phyloP scores from a whole-genome alignment of 495 filamentous ascomycete genomes.

The Mytilinidion resinicola region DNA sequence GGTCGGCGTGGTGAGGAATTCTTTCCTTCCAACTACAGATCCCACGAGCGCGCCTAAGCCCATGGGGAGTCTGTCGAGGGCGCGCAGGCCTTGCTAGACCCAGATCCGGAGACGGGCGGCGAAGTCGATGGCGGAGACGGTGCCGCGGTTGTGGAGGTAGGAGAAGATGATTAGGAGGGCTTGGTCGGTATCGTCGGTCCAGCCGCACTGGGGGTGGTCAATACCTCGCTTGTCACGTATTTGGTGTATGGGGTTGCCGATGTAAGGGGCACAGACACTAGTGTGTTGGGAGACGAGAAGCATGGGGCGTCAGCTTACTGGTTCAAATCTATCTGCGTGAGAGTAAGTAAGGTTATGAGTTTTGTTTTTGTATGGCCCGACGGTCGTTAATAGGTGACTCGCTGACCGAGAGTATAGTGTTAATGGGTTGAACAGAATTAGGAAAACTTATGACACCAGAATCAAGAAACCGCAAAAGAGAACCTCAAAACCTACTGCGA shows the following conservation, averaged over 20 bases:
- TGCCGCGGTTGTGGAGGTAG: slow-evolving; percentile 33
- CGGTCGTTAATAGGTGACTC: no score
- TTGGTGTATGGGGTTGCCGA: no score
- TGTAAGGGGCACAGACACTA: no score
- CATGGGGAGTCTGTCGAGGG: slow-evolving; percentile 39
- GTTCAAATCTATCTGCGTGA: slow-evolving; percentile 27
- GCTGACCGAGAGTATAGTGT: no score
- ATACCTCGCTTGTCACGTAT: no score
- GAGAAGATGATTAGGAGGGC: slow-evolving; percentile 40
- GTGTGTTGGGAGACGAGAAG: no score
- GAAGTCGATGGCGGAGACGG: slow-evolving; percentile 27
- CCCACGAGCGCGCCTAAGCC: slow-evolving; percentile 40
- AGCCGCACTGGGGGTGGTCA: slow-evolving; percentile 27
- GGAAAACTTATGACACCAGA: no score
- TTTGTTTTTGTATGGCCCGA: no score
- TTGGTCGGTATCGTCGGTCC: slow-evolving; percentile 51
- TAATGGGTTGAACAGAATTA: no score
- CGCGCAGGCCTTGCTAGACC: slow-evolving; percentile 38
- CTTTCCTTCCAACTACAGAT: slow-evolving; percentile 28
- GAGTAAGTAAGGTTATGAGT: background rate
- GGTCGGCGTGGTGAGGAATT: slow-evolving; percentile 33
- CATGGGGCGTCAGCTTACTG: no score
- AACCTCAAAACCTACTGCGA: slow-evolving; percentile 22
- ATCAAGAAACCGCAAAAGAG: no score
- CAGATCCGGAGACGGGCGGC: slow-evolving; percentile 40